phyloP scores from a whole-genome alignment of 1,284 basidiomycete species.

The Ustilago trichophora region DNA sequence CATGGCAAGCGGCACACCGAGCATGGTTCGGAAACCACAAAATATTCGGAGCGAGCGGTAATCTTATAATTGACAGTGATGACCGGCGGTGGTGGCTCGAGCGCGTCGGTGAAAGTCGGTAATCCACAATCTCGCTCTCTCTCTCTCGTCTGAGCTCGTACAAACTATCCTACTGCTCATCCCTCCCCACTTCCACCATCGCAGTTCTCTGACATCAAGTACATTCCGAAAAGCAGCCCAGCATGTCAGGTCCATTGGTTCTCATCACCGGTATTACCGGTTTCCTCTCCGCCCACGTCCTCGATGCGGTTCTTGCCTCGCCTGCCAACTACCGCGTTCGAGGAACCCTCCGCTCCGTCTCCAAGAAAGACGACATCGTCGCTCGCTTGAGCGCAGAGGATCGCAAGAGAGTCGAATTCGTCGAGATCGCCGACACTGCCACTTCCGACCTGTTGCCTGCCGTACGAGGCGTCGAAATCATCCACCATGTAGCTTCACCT shows the following conservation, averaged over 20 bases:
- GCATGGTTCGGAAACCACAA: too few relatives aligned
- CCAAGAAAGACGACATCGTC: slow-evolving; percentile 55
- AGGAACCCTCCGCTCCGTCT: slow-evolving; percentile 52
- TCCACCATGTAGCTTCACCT: slow-evolving; percentile 51
- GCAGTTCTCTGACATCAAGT: too few relatives aligned
- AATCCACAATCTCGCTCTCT: too few relatives aligned
- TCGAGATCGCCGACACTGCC: slow-evolving; percentile 64
- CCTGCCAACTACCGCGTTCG: slow-evolving; percentile 52
- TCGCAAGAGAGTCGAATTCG: slow-evolving; percentile 49
- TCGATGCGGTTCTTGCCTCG: slow-evolving; percentile 51
- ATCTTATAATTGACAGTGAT: too few relatives aligned
- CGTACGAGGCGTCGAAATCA: slow-evolving; percentile 8
- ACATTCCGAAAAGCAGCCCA: too few relatives aligned
- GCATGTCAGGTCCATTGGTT: slow-evolving; percentile 46
- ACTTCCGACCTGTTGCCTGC: slow-evolving; percentile 63
- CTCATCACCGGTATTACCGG: slow-evolving; percentile 60
- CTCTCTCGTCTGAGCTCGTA: too few relatives aligned
- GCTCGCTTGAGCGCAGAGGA: slow-evolving; percentile 34
- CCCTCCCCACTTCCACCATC: too few relatives aligned
- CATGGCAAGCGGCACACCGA: too few relatives aligned
- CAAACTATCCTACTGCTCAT: too few relatives aligned
- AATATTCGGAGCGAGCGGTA: too few relatives aligned
- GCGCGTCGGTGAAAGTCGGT: too few relatives aligned
- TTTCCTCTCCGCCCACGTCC: slow-evolving; percentile 56
- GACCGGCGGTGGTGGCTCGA: too few relatives aligned